These are phyloP conservation scores for Exophiala oligosperma DNA, from an alignment of 2,329 filamentous ascomycete species.

Conservation along the genomic window DNA sequence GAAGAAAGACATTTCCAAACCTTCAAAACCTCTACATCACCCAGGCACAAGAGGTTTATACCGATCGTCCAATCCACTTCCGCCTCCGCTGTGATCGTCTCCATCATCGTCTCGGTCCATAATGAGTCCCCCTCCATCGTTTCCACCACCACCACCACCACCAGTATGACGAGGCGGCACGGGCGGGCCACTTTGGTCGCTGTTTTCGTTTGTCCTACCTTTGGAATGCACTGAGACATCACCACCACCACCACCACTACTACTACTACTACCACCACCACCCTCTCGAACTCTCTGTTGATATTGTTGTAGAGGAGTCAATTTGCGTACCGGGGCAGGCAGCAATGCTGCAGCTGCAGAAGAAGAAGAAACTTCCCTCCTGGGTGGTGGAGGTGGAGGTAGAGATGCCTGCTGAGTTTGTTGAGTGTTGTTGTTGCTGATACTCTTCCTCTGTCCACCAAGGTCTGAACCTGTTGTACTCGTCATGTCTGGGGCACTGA, in stretches of 20 bases:
- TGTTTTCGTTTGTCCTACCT: neutral
- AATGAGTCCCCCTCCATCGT: constrained; percentile 8
- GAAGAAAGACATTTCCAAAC: no score
- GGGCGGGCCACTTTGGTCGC: constrained; percentile 4
- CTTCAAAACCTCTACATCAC: neutral
- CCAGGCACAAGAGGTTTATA: constrained; percentile 23
- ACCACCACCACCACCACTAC: neutral
- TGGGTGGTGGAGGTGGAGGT: neutral
- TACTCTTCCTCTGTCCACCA: neutral
- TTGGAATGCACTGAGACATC: neutral
- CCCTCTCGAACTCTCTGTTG: constrained; percentile 3
- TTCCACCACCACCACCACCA: neutral
- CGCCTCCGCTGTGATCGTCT: neutral
- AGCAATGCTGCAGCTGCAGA: neutral
- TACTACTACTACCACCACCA: neutral
- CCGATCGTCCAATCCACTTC: constrained; percentile 15
- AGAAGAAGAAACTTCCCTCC: neutral
- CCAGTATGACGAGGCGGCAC: constrained; percentile 19
- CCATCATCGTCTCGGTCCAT: constrained; percentile 16
- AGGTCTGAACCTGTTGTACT: neutral
- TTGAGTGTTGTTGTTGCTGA: no score
- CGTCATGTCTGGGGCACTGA: constrained; percentile 16
- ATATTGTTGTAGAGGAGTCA: neutral
- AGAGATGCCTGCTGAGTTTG: neutral
- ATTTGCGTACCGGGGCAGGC: neutral